These are phyloP conservation scores for Endotrypanum monterogeii DNA, from an alignment of 208 protist species.

Conservation along the genomic window DNA sequence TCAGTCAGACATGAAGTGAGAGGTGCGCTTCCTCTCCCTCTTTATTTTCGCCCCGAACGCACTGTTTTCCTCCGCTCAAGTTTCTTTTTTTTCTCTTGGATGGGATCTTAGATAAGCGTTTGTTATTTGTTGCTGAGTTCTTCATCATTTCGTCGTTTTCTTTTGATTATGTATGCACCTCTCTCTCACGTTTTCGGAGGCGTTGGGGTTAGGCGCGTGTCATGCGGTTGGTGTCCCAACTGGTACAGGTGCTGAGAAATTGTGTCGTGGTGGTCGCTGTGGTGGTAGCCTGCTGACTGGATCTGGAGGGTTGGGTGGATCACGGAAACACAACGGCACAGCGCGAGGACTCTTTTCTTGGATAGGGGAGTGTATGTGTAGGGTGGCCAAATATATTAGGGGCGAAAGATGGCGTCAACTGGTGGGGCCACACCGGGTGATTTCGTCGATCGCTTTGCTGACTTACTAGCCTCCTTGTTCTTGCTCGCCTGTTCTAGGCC, in stretches of 20 bases:
- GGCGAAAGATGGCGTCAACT: neutral
- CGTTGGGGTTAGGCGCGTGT: neutral
- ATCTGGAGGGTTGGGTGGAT: neutral
- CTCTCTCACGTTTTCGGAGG: neutral
- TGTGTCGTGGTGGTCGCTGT: no score
- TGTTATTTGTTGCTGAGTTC: neutral
- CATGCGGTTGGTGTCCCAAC: neutral
- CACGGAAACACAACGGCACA: neutral
- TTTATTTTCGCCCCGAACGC: no score
- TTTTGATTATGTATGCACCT: neutral
- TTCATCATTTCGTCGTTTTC: neutral
- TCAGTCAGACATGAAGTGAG: no score
- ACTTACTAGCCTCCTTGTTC: neutral
- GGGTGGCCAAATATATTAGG: no score
- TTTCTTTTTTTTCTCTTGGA: neutral
- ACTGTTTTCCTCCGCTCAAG: neutral
- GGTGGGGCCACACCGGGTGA: slow-evolving; percentile 2
- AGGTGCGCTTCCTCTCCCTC: no score
- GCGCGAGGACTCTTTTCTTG: neutral
- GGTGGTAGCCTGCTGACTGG: neutral
- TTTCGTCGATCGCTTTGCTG: neutral
- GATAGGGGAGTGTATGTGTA: neutral
- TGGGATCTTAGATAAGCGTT: no score
- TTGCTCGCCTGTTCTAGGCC: neutral
- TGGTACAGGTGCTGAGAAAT: neutral